Evolutionary conservation across 495 filamentous ascomycete genomes (phyloP), one percentile per base, ranked within the genome.

Genomic region (Aspergillus incahuasiensis): DNA sequence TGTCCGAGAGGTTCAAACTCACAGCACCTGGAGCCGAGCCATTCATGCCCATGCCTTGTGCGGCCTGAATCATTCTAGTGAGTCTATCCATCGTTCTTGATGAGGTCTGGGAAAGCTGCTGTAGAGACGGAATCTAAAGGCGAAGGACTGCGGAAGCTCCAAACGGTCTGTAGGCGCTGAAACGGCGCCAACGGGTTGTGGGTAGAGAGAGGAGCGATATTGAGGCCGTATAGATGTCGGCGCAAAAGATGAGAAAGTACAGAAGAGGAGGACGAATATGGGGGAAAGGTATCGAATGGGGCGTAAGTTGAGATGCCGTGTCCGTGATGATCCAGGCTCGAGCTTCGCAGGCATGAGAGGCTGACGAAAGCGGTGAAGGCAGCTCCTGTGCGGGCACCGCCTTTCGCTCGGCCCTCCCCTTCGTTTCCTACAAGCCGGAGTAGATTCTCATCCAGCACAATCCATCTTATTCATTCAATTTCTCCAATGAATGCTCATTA

Each of bases 51-150:
- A 95, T 89, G 71, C 85, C 84, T 63, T 88, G 86, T 64, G 87
- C 88, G 59, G 83, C 82, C 63, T 86, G 81, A 55, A 96, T 79
- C 84, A 96, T 86, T 63, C 86, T 79, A 67, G 86, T 87, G 66
- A 95, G 84, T 63, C 91, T 87, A 68, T 96, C 90, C 91, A 96
- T 96, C 55, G 42, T 55, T 63, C 50, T 50, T 60, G 52, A 55
- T 24, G 43, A 39, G 48, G 53, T 68, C 60, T 62, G 49, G 52
- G 51, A 30, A 46, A 61, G n/a, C n/a, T n/a, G n/a, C n/a, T n/a
- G n/a, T n/a, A 34, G 22, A 42, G 46, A 57, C 58, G 25, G 51
- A 57, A 59, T 64, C 32, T 6, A 18, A 12, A 22, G 6, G 43
- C 1, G 28, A 46, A 46, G 21, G 21, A 67, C 64, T 64, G 51